A percentile compares a stretch with the other conserved stretches of the same genome.
Conservation (phyloP, 257 asterid species). For the Fraxinus pennsylvanica region DNA sequence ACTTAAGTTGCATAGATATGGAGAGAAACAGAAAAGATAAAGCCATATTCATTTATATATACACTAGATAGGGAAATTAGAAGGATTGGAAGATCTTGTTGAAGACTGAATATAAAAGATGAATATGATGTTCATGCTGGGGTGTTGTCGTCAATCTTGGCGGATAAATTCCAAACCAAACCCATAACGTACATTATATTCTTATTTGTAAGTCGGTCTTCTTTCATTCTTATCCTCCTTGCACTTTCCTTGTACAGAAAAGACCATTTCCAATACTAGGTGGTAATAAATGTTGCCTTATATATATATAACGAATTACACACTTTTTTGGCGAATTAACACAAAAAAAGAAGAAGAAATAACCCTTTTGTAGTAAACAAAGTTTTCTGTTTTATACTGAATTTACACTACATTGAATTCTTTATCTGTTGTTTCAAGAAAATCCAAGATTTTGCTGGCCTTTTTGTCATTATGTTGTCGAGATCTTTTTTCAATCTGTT, state of each 20-base stretch:
- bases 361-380: background rate
- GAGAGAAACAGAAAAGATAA: background rate
- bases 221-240: constrained; percentile 11
- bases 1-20: too few species aligned
- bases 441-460: constrained; percentile 14
- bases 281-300: background rate
- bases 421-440: background rate
- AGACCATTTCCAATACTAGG: constrained; percentile 9
- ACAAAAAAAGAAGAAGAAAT: constrained; percentile 5
- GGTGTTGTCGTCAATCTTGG: background rate
- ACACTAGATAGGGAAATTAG: background rate
- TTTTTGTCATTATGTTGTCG: constrained; percentile 55
- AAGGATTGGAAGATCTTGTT: background rate
- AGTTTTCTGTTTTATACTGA: constrained; percentile 2
- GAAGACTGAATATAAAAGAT: background rate
- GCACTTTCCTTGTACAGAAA: background rate
- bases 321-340: constrained; percentile 22
- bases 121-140: background rate
- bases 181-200: background rate
- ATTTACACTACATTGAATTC: constrained; percentile 16
- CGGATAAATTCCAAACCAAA: constrained; percentile 2
- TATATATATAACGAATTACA: constrained; percentile 28
- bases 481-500: constrained; percentile 76
- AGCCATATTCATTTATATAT: background rate
- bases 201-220: constrained; percentile 55